These are phyloP conservation scores for Thalassiosira pacifica DNA, from an alignment of 352 stramenopile species.

Conservation along the genomic window DNA sequence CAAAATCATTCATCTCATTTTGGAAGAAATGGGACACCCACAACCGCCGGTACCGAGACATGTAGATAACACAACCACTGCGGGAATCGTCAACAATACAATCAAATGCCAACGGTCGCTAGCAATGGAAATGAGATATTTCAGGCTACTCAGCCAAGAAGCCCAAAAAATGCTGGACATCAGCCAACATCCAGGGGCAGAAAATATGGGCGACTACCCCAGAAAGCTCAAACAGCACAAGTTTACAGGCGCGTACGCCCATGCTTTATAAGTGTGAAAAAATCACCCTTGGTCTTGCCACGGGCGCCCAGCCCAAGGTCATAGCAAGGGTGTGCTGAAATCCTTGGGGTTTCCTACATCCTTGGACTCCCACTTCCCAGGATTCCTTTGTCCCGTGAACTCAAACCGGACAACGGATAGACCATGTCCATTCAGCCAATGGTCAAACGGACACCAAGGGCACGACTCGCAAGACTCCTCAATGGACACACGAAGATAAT, in stretches of 20 bases:
- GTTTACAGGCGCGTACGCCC: not conserved
- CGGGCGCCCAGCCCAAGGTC: not conserved
- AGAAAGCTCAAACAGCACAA: not conserved
- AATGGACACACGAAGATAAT: no score
- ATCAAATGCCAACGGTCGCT: conserved; percentile 1
- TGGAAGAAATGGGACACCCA: conserved; percentile 26
- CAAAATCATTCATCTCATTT: not conserved
- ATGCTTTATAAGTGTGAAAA: not conserved
- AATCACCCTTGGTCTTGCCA: not conserved
- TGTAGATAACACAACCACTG: not conserved
- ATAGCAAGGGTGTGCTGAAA: conserved; percentile 18
- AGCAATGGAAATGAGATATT: conserved; percentile 6
- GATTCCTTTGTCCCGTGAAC: not conserved
- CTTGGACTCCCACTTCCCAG: conserved; percentile 6
- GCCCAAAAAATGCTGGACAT: not conserved
- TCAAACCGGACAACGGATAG: not conserved
- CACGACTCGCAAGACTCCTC: no score
- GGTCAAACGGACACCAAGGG: no score
- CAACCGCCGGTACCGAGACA: conserved; percentile 3
- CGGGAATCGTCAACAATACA: not conserved
- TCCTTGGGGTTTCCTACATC: not conserved
- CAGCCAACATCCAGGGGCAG: not conserved
- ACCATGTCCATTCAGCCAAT: no score
- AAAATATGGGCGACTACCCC: conserved; percentile 1
- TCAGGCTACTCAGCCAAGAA: not conserved